Conservation (phyloP, 768 basidiomycete genomes). For the Russula compacta region DNA sequence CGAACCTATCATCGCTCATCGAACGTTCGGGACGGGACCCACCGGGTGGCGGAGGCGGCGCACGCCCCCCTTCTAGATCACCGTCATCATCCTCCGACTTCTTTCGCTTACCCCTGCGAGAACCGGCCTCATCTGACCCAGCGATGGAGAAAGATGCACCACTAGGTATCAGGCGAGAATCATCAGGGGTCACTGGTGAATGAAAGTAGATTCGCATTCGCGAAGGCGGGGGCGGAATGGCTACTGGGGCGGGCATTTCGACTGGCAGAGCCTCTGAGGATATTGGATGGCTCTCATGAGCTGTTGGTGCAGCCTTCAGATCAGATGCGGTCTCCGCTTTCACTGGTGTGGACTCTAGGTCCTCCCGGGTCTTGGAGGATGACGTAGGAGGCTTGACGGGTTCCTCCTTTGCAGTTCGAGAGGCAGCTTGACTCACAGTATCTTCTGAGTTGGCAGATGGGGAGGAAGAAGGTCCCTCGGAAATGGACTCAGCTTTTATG, state of each 20-base stretch:
- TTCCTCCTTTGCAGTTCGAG: slow-evolving; percentile 2
- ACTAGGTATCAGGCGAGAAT: slow-evolving; percentile 66
- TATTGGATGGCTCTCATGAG: not conserved
- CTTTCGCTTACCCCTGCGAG: slow-evolving; percentile 78
- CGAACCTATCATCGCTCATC: slow-evolving; percentile 46
- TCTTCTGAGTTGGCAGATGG: slow-evolving; percentile 25
- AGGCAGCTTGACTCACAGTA: not conserved
- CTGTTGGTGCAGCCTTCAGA: not conserved
- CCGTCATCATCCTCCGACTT: slow-evolving; percentile 85
- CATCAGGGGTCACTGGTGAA: slow-evolving; percentile 77
- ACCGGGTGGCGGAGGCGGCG: slow-evolving; percentile 54
- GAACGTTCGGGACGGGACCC: slow-evolving; percentile 29
- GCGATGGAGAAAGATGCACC: slow-evolving; percentile 35
- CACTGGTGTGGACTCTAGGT: not conserved
- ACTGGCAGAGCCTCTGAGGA: not conserved
- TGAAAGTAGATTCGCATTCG: slow-evolving; percentile 90
- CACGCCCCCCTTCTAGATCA: slow-evolving; percentile 64
- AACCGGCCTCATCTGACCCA: slow-evolving; percentile 38
- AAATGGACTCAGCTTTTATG: slow-evolving; percentile 22
- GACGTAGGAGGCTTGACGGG: slow-evolving; percentile 1
- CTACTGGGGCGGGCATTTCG: slow-evolving; percentile 23
- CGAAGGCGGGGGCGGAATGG: slow-evolving; percentile 48
- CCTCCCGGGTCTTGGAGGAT: not conserved
- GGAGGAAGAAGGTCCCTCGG: slow-evolving; percentile 27
- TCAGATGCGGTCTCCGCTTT: slow-evolving; percentile 2